phyloP scores from a whole-genome alignment of 495 filamentous ascomycete species.

The Penicillium cinerascens region DNA sequence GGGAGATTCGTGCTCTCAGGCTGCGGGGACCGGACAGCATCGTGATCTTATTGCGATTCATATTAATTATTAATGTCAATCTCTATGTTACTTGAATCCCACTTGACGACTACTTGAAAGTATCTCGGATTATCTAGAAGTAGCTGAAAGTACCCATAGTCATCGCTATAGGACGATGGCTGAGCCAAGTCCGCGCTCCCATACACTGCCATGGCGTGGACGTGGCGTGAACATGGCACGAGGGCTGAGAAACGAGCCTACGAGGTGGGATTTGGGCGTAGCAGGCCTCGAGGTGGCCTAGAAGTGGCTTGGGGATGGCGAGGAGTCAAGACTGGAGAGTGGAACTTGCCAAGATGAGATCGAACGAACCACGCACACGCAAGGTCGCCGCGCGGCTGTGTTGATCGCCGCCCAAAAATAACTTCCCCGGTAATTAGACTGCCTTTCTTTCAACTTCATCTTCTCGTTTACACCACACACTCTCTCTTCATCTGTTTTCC shows the following conservation, averaged over 20 bases:
- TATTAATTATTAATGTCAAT: slow-evolving; percentile 20
- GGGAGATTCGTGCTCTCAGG: neutral
- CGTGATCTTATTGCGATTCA: slow-evolving; percentile 11
- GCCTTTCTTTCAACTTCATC: slow-evolving; percentile 4
- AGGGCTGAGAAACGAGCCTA: slow-evolving; percentile 3
- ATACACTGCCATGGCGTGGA: too few species aligned
- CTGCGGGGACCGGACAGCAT: neutral
- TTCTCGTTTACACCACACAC: neutral
- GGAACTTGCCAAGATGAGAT: neutral
- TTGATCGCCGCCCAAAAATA: slow-evolving; percentile 32
- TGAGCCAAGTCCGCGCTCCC: neutral
- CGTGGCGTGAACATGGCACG: slow-evolving; percentile 2
- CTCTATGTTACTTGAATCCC: neutral
- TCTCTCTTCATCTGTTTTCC: neutral
- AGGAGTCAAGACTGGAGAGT: neutral
- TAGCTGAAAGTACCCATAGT: neutral
- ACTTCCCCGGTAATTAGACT: slow-evolving; percentile 21
- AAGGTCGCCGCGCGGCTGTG: slow-evolving; percentile 25
- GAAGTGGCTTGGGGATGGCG: neutral
- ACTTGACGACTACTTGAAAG: neutral
- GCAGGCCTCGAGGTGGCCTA: neutral
- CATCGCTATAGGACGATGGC: neutral
- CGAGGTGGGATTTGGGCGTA: neutral
- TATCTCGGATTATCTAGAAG: too few species aligned
- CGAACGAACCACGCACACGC: neutral